Base-by-base conservation (phyloP, 768 basidiomycete species). In the Boletus bicolor region DNA sequence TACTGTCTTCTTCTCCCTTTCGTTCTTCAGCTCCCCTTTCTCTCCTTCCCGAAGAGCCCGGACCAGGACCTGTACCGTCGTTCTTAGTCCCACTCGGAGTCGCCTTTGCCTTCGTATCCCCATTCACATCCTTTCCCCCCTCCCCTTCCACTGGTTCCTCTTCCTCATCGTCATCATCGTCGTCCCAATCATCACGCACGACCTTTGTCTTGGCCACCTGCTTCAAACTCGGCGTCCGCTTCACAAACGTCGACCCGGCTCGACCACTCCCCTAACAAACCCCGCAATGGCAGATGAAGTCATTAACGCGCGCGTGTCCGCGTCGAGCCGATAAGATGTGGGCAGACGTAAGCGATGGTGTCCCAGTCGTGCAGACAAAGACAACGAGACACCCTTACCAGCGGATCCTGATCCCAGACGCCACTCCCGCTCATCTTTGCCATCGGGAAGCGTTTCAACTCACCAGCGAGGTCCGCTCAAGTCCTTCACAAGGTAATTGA, bases 161-260 rank as follows among this genome's bases (percentile, higher is more conserved):
- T 5, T 55, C 51, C 0, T 64, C 65, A 0, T 77, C 76, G 1
- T 79, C 82, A 0, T 80, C 79, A 2, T 79, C 78, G 9, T 76
- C 71, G 51, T 87, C 85, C 85, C 85, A 86, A 62, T 83, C 82
- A 57, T 85, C 82, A 15, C 68, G 70, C 21, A 77, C 71, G 30
- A 30, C 47, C 44, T 30, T 50, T 26, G 17, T 30, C 48, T 53
- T 61, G 26, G 24, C 11, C 3, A 9, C 30, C 44, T 35, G 38
- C 39, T 51, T 60, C 49, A 41, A 15, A 6, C 26, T 56, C 34
- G 52, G 12, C 7, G 56, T 42, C 49, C 34, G 43, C 39, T 28
- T 54, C 49, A 42, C 37, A 30, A 55, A 34, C 41, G 43, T 39
- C 35, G 54, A 45, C 7, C 47, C 53, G 21, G 42, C 10, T 10